Base-by-base conservation (phyloP, 768 basidiomycete species). In the Neoboletus subvelutipes region DNA sequence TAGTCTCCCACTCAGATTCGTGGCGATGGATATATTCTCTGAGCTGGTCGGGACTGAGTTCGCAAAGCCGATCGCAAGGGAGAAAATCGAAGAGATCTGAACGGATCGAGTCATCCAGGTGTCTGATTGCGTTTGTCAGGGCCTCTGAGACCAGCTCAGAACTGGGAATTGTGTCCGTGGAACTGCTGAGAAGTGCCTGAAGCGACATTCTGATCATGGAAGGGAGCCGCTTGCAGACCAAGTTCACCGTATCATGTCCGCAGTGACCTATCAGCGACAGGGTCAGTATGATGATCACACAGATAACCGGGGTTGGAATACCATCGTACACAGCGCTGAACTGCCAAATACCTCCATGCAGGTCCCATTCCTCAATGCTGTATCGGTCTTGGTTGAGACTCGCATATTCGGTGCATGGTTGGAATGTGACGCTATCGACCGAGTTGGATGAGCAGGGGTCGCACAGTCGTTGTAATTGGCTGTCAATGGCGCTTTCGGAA, bases 291-390 rank as follows among this genome's bases (percentile, higher is more conserved):
- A 34, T 61, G 45, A 72, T 64, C 28, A 73, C 71, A 49, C 69
- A 67, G n/a, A 10, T 2, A 15, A 28, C 6, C 20, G 45, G 45
- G 12, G 8, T 17, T 34, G 46, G 20, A 28, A 47, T 60, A 72
- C 79, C 79, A 61, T 80, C 80, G 51, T 80, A 80, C 34, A 82
- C 69, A 20, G 75, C 80, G 22, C 73, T 75, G 62, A 78, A 79
- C 10, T 62, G 64, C 79, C 80, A 81, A 7, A 54, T 59, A n/a
- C 76, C 75, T 17, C 73, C 76, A 2, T 66, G 67, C 24, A 80
- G 53, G 46, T 66, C 59, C 80, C 80, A 79, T 42, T 75, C 63
- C 51, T 81, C 75, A 15, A 75, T 50, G 49, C 61, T 66, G 57
- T 70, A 71, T 17, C 80, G 72, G 61, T 82, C 79, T 58, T 80